Evolutionary conservation across 345 rosid genomes (phyloP), one percentile per base, ranked within the genome.

Genomic region (Schrenkiella parvula): DNA sequence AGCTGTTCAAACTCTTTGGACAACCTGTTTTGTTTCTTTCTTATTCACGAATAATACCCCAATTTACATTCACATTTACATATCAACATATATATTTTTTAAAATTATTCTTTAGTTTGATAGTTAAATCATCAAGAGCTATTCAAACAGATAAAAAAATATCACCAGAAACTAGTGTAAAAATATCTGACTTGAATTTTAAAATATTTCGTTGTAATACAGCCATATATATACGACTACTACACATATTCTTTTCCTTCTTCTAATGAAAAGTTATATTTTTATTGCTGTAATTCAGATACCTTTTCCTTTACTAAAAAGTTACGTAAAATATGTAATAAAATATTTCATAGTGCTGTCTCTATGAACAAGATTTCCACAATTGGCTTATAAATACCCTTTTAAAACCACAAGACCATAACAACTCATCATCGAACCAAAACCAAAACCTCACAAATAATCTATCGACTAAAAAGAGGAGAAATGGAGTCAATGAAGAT

Each of bases 401-500:
- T 76, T 22, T 42, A 50, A 31, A 50, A 38, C 78, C 35, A 48
- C 48, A 53, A 70, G 59, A 41, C 38, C 31, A 63, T 42, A 64
- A 61, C 57, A 57, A 48, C 79, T 68, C 79, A 42, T 13, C 4
- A 43, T 28, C 63, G 3, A 43, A 75, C 3, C 34, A 54, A 41
- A 62, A 52, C 54, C 8, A 53, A 58, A 53, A 44, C 46, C 5
- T 43, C 62, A 34, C 11, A 37, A 32, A 52, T 26, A 34, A 8
- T 29, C 52, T 44, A 17, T 21, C 60, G 31, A 48, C 66, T 56
- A 73, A 19, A 42, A 31, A 46, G 47, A 51, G 9, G 8, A 59
- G 62, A 64, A 3, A 78, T 71, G 77, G 77, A 66, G 59, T 67
- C 77, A 51, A 65, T 72, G 80, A 78, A 66, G 73, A 66, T 77